Conservation (phyloP, 352 stramenopile genomes). For the Phytophthora nicotianae region DNA sequence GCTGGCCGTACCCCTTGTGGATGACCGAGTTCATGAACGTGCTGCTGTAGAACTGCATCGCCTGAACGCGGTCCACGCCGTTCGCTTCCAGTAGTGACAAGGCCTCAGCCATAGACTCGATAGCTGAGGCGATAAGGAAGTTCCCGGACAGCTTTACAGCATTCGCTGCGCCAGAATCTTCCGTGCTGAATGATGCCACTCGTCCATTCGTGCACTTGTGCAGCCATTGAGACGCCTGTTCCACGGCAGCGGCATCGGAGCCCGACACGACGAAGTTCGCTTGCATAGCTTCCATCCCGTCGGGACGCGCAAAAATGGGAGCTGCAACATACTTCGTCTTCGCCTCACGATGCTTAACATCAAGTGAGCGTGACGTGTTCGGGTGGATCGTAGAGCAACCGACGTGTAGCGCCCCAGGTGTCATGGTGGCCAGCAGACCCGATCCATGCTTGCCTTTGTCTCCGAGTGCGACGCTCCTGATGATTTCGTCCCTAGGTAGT, state of each 20-base stretch:
- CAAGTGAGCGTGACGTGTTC: constrained; percentile 53
- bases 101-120: constrained; percentile 78
- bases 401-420: constrained; percentile 51
- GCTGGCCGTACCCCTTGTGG: constrained; percentile 82
- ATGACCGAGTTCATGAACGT: constrained; percentile 86
- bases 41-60: constrained; percentile 78
- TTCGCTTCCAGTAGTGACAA: constrained; percentile 71
- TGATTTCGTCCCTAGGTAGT: constrained; percentile 68
- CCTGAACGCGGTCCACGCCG: constrained; percentile 71
- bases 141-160: constrained; percentile 84
- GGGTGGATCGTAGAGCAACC: constrained; percentile 77
- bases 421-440: constrained; percentile 47
- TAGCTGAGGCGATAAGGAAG: constrained; percentile 81
- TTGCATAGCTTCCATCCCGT: constrained; percentile 72
- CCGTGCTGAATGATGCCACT: constrained; percentile 56
- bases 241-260: constrained; percentile 40
- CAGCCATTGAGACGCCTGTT: constrained; percentile 44
- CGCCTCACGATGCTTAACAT: constrained; percentile 37
- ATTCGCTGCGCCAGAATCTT: constrained; percentile 69
- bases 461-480: constrained; percentile 48
- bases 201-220: constrained; percentile 41
- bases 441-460: constrained; percentile 19
- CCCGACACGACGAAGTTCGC: constrained; percentile 67
- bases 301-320: constrained; percentile 75
- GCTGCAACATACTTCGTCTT: constrained; percentile 54